These are phyloP conservation scores for Sequoia sempervirens DNA, from an alignment of 75 land plant species.

Conservation along the genomic window DNA sequence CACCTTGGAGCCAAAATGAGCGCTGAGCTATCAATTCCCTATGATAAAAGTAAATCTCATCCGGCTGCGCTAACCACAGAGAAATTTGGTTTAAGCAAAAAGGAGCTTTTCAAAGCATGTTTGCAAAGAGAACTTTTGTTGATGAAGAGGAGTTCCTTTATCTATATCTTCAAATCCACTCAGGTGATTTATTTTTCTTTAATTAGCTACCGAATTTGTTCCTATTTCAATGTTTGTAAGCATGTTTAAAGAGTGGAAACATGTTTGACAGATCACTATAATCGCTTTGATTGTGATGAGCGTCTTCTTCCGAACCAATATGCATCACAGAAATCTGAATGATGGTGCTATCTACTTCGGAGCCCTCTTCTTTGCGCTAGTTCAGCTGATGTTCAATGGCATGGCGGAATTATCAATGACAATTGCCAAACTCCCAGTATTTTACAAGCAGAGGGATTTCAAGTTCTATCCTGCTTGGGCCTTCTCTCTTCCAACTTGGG, in stretches of 20 bases:
- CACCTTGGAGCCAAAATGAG: slow-evolving; percentile 6
- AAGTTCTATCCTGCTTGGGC: slow-evolving; percentile 34
- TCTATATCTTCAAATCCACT: too few species aligned
- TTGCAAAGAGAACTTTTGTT: too few species aligned
- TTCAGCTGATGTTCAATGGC: slow-evolving; percentile 22
- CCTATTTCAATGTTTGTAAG: too few species aligned
- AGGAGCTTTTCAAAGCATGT: too few species aligned
- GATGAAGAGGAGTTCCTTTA: too few species aligned
- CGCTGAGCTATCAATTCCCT: slow-evolving; percentile 1
- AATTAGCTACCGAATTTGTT: too few species aligned
- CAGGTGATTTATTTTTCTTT: too few species aligned
- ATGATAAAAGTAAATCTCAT: too few species aligned
- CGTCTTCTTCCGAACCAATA: slow-evolving; percentile 35
- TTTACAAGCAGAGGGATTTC: too few species aligned
- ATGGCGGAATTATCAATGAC: slow-evolving; percentile 17
- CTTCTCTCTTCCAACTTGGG: slow-evolving; percentile 20
- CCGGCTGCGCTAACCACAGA: slow-evolving; percentile 1
- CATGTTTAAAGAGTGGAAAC: too few species aligned
- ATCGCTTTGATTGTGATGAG: slow-evolving; percentile 46
- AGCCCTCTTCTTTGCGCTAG: too few species aligned
- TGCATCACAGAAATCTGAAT: slow-evolving; percentile 13
- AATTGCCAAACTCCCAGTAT: too few species aligned
- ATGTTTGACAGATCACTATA: slow-evolving; percentile 22
- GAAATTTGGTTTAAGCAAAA: slow-evolving; percentile 13
- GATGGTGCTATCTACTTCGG: slow-evolving; percentile 14